These are phyloP conservation scores for Gaeumannomyces sp. DNA, from an alignment of 2,329 filamentous ascomycete species.

Conservation along the genomic window DNA sequence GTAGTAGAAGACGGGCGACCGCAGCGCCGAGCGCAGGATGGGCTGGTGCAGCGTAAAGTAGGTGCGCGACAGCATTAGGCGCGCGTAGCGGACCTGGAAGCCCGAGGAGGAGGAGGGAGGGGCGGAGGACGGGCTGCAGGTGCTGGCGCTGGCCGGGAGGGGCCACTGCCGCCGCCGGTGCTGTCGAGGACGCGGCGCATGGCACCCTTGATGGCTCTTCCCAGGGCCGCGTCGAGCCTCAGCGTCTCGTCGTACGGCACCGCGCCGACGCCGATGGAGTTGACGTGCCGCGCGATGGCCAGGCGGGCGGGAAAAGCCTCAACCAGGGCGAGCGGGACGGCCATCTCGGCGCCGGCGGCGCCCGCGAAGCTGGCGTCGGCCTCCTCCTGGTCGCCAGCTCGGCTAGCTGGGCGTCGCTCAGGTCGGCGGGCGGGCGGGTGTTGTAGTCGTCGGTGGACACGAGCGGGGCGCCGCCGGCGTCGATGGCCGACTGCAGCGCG, in stretches of 20 bases:
- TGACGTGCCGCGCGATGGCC: slow-evolving; percentile 37
- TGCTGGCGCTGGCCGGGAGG: too few relatives aligned
- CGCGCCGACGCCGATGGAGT: slow-evolving; percentile 34
- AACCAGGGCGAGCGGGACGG: slow-evolving; percentile 41
- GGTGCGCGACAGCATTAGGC: slow-evolving; percentile 38
- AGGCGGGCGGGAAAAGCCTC: slow-evolving; percentile 38
- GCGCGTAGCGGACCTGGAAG: slow-evolving; percentile 37
- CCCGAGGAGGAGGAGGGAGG: slow-evolving; percentile 11
- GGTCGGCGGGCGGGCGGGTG: slow-evolving; percentile 40
- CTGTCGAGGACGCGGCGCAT: too few relatives aligned
- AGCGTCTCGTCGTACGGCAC: slow-evolving; percentile 42
- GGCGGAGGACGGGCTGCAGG: slow-evolving; percentile 10
- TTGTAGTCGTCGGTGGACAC: slow-evolving; percentile 40
- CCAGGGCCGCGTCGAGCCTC: slow-evolving; percentile 31
- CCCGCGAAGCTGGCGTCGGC: slow-evolving; percentile 22
- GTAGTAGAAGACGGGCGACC: slow-evolving; percentile 37
- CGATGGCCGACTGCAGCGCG: slow-evolving; percentile 36
- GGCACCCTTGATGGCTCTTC: not conserved
- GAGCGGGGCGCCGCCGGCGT: slow-evolving; percentile 39
- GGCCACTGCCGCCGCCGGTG: too few relatives aligned
- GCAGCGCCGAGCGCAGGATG: slow-evolving; percentile 5
- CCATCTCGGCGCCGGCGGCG: slow-evolving; percentile 37
- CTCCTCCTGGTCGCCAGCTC: slow-evolving; percentile 6
- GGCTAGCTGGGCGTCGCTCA: slow-evolving; percentile 42
- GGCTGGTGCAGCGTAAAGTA: slow-evolving; percentile 45